phyloP scores from a whole-genome alignment of 2,329 filamentous ascomycete genomes.

The Chaetomium sp. region DNA sequence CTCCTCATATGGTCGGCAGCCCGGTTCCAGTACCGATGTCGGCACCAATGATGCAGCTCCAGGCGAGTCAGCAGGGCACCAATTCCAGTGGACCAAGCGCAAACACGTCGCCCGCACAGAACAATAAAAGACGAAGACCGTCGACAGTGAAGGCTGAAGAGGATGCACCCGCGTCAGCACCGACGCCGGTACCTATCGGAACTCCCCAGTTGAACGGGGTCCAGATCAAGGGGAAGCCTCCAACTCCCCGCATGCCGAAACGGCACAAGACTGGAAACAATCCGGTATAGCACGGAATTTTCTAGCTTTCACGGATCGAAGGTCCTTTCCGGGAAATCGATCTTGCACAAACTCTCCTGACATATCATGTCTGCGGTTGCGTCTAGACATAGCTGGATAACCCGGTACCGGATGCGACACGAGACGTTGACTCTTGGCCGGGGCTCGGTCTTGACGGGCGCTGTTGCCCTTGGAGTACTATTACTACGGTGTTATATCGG shows the following conservation, averaged over 20 bases:
- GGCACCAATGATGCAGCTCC: constrained; percentile 66
- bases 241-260: constrained; percentile 60
- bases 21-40: constrained; percentile 65
- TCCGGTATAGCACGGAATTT: not conserved
- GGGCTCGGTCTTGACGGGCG: not conserved
- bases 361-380: not conserved
- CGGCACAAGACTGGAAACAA: constrained; percentile 47
- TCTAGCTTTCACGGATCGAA: not conserved
- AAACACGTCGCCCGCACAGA: constrained; percentile 61
- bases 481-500: constrained; percentile 7
- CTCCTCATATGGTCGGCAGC: constrained; percentile 59
- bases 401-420: not conserved
- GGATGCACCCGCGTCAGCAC: constrained; percentile 50
- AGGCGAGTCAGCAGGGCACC: constrained; percentile 69
- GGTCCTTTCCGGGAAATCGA: not conserved
- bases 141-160: constrained; percentile 62
- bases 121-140: constrained; percentile 59
- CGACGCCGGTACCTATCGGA: constrained; percentile 49
- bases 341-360: not conserved
- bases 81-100: constrained; percentile 67
- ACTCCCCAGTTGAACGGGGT: constrained; percentile 56
- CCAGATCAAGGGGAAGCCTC: constrained; percentile 53
- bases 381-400: not conserved
- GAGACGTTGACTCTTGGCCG: not conserved
- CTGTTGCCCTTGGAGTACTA: not conserved